A percentile compares a stretch with the other conserved stretches of the same genome.
Evolutionary conservation across 495 filamentous ascomycete species (phyloP).

Genomic region (Penicillium subrubescens): DNA sequence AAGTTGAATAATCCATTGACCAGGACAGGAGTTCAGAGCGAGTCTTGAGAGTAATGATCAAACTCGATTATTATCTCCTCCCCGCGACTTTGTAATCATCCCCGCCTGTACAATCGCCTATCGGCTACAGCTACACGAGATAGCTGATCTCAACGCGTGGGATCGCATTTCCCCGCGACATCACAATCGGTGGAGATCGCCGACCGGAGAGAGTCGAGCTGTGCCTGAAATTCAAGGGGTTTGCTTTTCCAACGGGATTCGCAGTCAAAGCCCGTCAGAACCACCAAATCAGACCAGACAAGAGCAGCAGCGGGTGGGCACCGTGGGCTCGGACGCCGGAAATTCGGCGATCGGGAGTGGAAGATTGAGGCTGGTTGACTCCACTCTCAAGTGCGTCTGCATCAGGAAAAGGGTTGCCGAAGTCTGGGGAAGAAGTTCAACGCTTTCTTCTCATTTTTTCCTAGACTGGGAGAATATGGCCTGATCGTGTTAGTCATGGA

Average conservation of each 20-base stretch:
- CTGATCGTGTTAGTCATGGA: background rate
- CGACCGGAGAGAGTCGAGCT: background rate
- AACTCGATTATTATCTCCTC: background rate
- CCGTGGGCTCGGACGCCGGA: slow-evolving; percentile 23
- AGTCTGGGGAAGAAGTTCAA: slow-evolving; percentile 22
- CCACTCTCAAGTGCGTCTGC: background rate
- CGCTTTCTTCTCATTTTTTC: background rate
- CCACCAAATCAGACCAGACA: background rate
- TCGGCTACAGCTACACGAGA: background rate
- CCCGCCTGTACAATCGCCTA: background rate
- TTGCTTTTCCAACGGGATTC: background rate
- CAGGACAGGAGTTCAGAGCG: background rate
- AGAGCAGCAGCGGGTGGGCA: background rate
- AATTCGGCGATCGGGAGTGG: slow-evolving; percentile 18
- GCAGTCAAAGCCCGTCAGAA: background rate
- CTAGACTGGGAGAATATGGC: background rate
- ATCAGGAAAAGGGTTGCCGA: slow-evolving; percentile 2
- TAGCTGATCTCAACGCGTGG: background rate
- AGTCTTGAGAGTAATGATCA: background rate
- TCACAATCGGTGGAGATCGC: background rate
- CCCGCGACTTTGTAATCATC: background rate
- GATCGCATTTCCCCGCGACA: background rate
- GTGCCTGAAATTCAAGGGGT: background rate
- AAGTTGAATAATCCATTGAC: background rate
- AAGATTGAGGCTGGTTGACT: slow-evolving; percentile 1